phyloP scores from a whole-genome alignment of 176 grass and related monocot genomes.

The Aegilops speltoides region DNA sequence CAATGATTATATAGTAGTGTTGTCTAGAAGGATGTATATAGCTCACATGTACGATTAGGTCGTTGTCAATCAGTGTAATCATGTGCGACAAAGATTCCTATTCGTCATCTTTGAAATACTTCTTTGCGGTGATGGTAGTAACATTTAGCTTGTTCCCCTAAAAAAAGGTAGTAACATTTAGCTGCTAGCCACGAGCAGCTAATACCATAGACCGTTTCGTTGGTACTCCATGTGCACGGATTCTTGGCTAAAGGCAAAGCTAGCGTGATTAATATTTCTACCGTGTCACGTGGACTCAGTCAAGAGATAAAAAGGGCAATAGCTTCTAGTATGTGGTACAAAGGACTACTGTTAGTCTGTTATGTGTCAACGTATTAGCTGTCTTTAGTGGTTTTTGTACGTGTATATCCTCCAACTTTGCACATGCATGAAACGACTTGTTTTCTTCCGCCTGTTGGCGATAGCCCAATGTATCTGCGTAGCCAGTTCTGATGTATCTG shows the following conservation, averaged over 20 bases:
- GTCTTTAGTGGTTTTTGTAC: too few species aligned
- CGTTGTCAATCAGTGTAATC: slow-evolving; percentile 31
- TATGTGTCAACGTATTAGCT: too few species aligned
- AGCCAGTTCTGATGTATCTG: too few species aligned
- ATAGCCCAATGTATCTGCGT: too few species aligned
- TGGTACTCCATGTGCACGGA: neutral
- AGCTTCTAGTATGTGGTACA: neutral
- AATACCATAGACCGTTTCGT: neutral
- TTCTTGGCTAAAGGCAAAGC: neutral
- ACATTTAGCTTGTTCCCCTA: too few species aligned
- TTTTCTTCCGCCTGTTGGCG: too few species aligned
- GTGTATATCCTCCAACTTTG: too few species aligned
- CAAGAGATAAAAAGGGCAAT: neutral
- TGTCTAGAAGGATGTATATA: slow-evolving; percentile 6
- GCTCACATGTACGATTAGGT: slow-evolving; percentile 38
- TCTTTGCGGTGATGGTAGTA: neutral
- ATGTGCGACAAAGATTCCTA: slow-evolving; percentile 34
- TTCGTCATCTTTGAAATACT: slow-evolving; percentile 23
- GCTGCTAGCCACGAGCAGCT: neutral
- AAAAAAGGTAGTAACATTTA: too few species aligned
- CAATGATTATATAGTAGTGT: slow-evolving; percentile 9
- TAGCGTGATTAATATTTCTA: neutral
- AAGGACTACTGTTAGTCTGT: neutral
- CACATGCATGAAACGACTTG: too few species aligned
- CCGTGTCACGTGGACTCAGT: neutral